Evolutionary conservation across 1,284 basidiomycete genomes (phyloP).

Genomic region (Cystobasidium sp.): DNA sequence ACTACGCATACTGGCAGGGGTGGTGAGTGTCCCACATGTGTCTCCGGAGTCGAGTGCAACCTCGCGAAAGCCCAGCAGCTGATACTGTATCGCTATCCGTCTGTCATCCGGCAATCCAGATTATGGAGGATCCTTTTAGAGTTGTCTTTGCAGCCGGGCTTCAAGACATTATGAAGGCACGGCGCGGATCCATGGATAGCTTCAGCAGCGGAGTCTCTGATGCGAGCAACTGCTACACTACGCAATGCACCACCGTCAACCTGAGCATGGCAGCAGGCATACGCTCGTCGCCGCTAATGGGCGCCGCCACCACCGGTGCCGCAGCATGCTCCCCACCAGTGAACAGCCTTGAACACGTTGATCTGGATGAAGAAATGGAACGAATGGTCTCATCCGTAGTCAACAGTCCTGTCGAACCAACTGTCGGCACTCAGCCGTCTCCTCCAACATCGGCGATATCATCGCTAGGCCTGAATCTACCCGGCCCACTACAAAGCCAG

Average conservation of each 20-base stretch:
- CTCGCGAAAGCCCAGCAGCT: no score
- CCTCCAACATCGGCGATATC: not conserved
- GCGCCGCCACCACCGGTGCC: not conserved
- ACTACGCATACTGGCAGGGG: no score
- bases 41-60: no score
- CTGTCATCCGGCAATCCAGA: no score
- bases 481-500: constrained; percentile 7
- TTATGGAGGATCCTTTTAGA: no score
- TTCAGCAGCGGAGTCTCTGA: no score
- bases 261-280: not conserved
- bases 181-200: no score
- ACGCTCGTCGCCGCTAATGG: constrained; percentile 19
- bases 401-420: constrained; percentile 23
- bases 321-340: not conserved
- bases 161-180: no score
- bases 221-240: no score
- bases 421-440: not conserved
- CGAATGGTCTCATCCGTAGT: constrained; percentile 41
- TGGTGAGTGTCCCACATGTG: no score
- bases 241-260: not conserved
- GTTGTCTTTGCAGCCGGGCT: no score
- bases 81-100: no score
- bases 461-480: not conserved
- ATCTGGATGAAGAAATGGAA: constrained; percentile 42
- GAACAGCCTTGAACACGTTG: constrained; percentile 1